Conservation (phyloP, 768 basidiomycete genomes). For the Fistulinella prunicolor region DNA sequence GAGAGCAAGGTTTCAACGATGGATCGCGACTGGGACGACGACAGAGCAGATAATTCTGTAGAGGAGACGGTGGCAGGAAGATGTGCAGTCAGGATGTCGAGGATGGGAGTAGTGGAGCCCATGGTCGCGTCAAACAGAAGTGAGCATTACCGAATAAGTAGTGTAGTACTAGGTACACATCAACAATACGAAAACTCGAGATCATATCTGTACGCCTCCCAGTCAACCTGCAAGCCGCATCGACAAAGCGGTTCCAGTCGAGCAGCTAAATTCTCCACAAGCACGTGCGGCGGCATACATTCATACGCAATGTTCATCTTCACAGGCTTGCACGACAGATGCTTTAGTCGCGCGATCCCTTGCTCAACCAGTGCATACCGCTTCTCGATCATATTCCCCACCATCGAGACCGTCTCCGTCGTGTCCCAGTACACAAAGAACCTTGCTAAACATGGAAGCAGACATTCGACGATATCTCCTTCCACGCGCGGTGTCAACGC, state of each 20-base stretch:
- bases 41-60: constrained; percentile 2
- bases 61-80: constrained; percentile 15
- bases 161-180: too few species aligned
- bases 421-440: constrained; percentile 25
- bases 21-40: constrained; percentile 1
- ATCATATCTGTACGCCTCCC: constrained; percentile 19
- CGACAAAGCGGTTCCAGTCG: constrained; percentile 20
- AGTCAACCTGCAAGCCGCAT: constrained; percentile 20
- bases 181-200: constrained; percentile 20
- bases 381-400: constrained; percentile 25
- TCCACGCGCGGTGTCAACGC: constrained; percentile 20
- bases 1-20: constrained; percentile 26
- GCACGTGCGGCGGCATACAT: constrained; percentile 10
- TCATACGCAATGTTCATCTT: constrained; percentile 10
- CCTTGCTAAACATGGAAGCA: constrained; percentile 19
- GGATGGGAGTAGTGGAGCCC: constrained; percentile 23
- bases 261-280: constrained; percentile 17
- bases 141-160: too few species aligned
- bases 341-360: constrained; percentile 11
- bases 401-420: constrained; percentile 22
- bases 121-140: constrained; percentile 3
- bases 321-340: constrained; percentile 24
- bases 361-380: constrained; percentile 15
- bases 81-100: constrained; percentile 20
- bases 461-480: constrained; percentile 10